Evolutionary conservation across 2,329 filamentous ascomycete species (phyloP).

Genomic region (Pyrenophora tritici-repentis): DNA sequence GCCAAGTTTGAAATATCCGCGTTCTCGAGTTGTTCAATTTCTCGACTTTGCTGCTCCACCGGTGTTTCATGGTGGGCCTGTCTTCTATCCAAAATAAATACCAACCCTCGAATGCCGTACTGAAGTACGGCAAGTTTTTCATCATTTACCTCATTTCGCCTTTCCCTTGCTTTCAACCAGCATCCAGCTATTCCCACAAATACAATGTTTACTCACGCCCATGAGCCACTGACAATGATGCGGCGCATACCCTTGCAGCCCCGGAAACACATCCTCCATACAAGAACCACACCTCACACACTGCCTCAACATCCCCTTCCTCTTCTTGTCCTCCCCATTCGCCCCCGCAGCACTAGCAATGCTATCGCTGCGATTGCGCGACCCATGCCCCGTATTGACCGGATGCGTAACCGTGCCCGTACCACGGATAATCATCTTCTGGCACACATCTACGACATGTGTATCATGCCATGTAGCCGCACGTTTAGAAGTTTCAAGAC

Average conservation of each 20-base stretch:
- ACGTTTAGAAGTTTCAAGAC: conserved; percentile 63
- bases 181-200: conserved; percentile 48
- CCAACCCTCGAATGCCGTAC: too few species aligned
- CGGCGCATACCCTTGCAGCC: conserved; percentile 35
- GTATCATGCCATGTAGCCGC: conserved; percentile 65
- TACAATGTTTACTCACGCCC: conserved; percentile 47
- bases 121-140: too few species aligned
- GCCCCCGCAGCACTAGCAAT: conserved; percentile 15
- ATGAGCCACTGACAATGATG: conserved; percentile 44
- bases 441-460: conserved; percentile 63
- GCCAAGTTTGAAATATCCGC: too few species aligned
- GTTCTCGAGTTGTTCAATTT: too few species aligned
- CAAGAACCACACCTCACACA: conserved; percentile 54
- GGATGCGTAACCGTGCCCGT: conserved; percentile 34
- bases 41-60: too few species aligned
- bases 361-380: conserved; percentile 30
- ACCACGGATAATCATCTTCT: conserved; percentile 54
- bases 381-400: not conserved
- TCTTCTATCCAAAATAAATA: too few species aligned
- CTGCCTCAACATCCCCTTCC: conserved; percentile 39
- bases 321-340: conserved; percentile 16
- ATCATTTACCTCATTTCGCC: not conserved
- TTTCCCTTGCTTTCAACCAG: conserved; percentile 34
- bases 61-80: too few species aligned
- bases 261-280: conserved; percentile 52